A percentile compares a stretch with the other conserved stretches of the same genome.
Evolutionary conservation across 2,329 filamentous ascomycete species (phyloP).

Genomic region (Raffaelea arxii): DNA sequence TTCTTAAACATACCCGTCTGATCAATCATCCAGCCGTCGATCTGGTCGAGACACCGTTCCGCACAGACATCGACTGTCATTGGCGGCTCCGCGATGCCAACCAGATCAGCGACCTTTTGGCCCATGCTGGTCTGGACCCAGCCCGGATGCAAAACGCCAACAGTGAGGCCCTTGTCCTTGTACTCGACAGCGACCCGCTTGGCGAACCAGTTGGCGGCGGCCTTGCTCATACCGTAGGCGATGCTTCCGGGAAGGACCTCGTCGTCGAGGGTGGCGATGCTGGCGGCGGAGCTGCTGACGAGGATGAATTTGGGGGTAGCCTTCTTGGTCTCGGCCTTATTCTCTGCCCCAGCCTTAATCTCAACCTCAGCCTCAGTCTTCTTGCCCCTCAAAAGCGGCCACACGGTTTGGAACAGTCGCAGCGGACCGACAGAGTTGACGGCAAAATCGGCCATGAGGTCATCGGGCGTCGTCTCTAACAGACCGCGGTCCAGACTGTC

Average conservation of each 20-base stretch:
- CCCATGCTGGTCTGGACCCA: constrained; percentile 18
- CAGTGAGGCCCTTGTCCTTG: constrained; percentile 13
- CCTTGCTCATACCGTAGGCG: constrained; percentile 21
- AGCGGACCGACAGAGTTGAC: constrained; percentile 16
- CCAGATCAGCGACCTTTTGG: constrained; percentile 15
- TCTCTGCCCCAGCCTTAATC: background rate
- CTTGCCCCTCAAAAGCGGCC: constrained; percentile 13
- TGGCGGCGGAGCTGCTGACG: constrained; percentile 17
- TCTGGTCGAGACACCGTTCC: constrained; percentile 13
- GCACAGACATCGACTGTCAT: constrained; percentile 15
- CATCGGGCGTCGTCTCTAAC: constrained; percentile 10
- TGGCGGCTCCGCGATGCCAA: constrained; percentile 15
- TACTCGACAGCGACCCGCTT: constrained; percentile 14
- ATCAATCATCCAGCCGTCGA: constrained; percentile 6
- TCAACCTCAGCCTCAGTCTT: background rate
- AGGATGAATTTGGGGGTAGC: constrained; percentile 14
- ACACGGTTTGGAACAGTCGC: constrained; percentile 15
- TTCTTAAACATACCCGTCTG: constrained; percentile 12
- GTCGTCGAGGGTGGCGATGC: constrained; percentile 12
- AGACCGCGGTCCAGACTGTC: constrained; percentile 12
- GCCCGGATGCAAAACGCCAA: constrained; percentile 20
- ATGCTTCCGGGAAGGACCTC: constrained; percentile 13
- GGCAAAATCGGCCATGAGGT: constrained; percentile 13
- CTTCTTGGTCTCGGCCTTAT: background rate
- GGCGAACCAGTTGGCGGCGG: constrained; percentile 18